Evolutionary conservation across 2,329 filamentous ascomycete species (phyloP), one percentile per base, ranked within the genome.

Genomic region (Polychaeton citri): DNA sequence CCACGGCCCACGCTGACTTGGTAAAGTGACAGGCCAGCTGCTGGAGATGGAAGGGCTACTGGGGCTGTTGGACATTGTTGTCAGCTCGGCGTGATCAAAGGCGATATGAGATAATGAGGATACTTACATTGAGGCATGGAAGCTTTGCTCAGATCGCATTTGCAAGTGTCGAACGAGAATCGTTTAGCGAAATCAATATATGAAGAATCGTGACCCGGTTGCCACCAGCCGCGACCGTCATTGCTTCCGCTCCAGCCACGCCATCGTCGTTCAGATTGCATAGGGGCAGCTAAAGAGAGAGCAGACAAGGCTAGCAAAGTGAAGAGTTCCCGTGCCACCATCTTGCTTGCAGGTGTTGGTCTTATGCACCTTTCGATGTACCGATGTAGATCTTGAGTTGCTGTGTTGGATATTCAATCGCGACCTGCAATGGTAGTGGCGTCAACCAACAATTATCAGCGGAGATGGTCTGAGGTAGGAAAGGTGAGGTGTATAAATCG

Each of bases 1-100:
- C 88, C 88, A 31, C 84, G 79, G 50, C 88, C 88, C 43, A 95
- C 67, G 53, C 81, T 83, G 37, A 95, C 80, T 60, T 92, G 83
- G 53, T 74, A 71, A 34, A 92, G 68, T 3, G 54, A 64, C 19
- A 83, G 65, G 38, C 78, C 81, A 5, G 64, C 46, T 1, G 73
- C 62, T 10, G 76, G 74, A 6, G 66, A 44, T 10, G 80, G 76
- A 5, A 93, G 69, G 12, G 72, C 12, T 41, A 61, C 51, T 48
- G 2, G 54, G 45, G 31, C 50, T n/a, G n/a, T n/a, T n/a, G n/a
- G n/a, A 26, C 13, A 34, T 34, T 21, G 15, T 2, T 6, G n/a
- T n/a, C 18, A 3, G 8, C 4, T n/a, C 18, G 33, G 30, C 20
- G 8, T 15, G 12, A 13, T 15, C 6, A 6, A 15, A 21, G 18